These are phyloP conservation scores for Fusarium luffae DNA, from an alignment of 2,329 filamentous ascomycete genomes.

Conservation along the genomic window DNA sequence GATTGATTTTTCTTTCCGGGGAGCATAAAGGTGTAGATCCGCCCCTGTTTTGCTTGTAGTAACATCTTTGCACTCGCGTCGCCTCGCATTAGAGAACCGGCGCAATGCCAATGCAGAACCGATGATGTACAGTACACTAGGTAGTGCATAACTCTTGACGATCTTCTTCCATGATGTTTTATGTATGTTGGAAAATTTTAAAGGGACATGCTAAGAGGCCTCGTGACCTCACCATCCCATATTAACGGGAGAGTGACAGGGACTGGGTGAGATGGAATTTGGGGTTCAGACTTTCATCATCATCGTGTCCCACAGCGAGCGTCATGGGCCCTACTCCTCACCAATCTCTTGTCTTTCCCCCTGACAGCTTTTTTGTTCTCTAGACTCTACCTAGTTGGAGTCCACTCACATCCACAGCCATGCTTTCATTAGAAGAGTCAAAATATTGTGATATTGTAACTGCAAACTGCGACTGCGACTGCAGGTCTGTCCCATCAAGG, in stretches of 20 bases:
- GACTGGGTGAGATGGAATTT: slow-evolving; percentile 22
- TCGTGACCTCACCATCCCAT: slow-evolving; percentile 37
- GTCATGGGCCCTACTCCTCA: slow-evolving; percentile 26
- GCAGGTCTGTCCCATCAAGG: slow-evolving; percentile 1
- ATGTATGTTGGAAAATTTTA: slow-evolving; percentile 1
- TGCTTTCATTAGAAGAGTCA: not conserved
- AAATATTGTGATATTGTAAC: not conserved
- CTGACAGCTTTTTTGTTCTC: slow-evolving; percentile 4
- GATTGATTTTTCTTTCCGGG: slow-evolving; percentile 11
- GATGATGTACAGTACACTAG: slow-evolving; percentile 22
- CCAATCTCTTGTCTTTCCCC: slow-evolving; percentile 28
- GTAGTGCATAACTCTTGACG: not conserved
- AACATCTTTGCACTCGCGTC: not conserved
- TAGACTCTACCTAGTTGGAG: slow-evolving; percentile 1
- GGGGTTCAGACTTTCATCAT: slow-evolving; percentile 15
- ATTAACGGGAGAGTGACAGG: slow-evolving; percentile 31
- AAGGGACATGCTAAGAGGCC: slow-evolving; percentile 10
- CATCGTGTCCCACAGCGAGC: slow-evolving; percentile 25
- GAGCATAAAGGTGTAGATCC: slow-evolving; percentile 17
- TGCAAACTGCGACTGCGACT: not conserved
- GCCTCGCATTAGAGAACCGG: not conserved
- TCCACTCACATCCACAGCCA: slow-evolving; percentile 30
- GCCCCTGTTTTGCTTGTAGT: slow-evolving; percentile 6
- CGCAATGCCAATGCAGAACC: slow-evolving; percentile 10
- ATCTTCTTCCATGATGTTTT: not conserved